A percentile compares a stretch with the other conserved stretches of the same genome.
Conservation (phyloP, 2,329 filamentous ascomycete species). For the Rhinocladiella similis region DNA sequence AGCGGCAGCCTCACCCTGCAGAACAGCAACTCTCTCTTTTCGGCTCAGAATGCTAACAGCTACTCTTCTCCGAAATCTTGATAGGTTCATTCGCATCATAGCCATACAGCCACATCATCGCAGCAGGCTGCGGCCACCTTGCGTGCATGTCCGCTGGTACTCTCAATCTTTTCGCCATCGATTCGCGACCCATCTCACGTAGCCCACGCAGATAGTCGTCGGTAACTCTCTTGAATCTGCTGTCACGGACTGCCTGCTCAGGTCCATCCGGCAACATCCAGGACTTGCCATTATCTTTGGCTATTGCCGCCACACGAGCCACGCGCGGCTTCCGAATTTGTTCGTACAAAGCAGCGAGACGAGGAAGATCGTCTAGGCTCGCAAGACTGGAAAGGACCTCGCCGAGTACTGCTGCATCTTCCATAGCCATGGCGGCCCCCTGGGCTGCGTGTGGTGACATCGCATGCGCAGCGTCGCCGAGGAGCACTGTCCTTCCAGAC, state of each 20-base stretch:
- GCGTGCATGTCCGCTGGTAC: conserved; percentile 4
- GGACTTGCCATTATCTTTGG: conserved; percentile 7
- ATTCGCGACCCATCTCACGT: neutral
- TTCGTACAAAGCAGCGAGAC: conserved; percentile 2
- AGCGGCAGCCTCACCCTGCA: no score
- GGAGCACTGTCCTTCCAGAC: conserved; percentile 36
- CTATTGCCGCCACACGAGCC: conserved; percentile 12
- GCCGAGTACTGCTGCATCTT: conserved; percentile 37
- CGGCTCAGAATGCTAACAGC: no score
- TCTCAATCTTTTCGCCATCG: conserved; percentile 4
- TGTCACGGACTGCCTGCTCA: conserved; percentile 6
- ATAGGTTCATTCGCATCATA: conserved; percentile 4
- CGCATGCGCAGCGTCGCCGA: conserved; percentile 46
- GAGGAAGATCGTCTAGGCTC: neutral
- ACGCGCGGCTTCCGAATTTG: conserved; percentile 11
- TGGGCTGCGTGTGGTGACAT: conserved; percentile 47
- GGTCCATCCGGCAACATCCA: conserved; percentile 9
- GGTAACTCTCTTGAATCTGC: neutral
- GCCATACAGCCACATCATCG: conserved; percentile 13
- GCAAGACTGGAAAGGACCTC: neutral
- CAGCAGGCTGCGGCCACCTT: conserved; percentile 5
- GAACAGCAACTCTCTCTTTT: no score
- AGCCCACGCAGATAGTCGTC: neutral
- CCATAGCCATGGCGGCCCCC: conserved; percentile 44
- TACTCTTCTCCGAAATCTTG: neutral